Base-by-base conservation (phyloP, 352 stramenopile genomes). In the Globisporangium alternatum region DNA sequence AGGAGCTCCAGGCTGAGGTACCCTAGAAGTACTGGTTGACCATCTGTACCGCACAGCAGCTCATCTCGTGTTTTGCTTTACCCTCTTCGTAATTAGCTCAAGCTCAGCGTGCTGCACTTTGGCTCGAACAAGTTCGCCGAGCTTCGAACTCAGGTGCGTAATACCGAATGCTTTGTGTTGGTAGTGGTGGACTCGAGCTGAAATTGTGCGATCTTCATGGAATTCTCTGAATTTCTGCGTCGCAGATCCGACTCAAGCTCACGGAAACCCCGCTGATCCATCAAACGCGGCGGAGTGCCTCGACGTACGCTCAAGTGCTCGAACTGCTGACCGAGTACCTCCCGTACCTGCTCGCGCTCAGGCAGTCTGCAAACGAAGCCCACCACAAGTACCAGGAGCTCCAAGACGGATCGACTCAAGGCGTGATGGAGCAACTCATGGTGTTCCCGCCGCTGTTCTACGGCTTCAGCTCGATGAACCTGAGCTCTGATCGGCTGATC, bases 371-470 rank as follows among this genome's bases (percentile, higher is more conserved):
- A 5, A 51, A 71, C 10, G 15, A 25, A 55, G 28, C 5, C 22
- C 49, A 25, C 2, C 25, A 39, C 22, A 10, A 35, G 21, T 25
- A 31, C 10, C 25, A 22, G 13, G 13, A 55, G 13, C 49, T 21
- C 5, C 53, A 60, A 22, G 53, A 33, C 22, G 21, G 48, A 8
- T 15, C 17, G 5, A 12, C 12, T 17, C 25, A 44, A 31, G 31
- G 25, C 0, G 21, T 12, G 12, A 47, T 13, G 22, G 19, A 54
- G 19, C 28, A n/a, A 12, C 7, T 59, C 9, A 28, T 44, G 13
- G 22, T 62, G n/a, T 87, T 78, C 60, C 58, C 71, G 0, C 74
- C 76, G 22, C 64, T 90, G 0, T 86, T 90, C 55, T 75, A 78
- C 58, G 81, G 79, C 4, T 72, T 80, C 54, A 71, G 64, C 5